Evolutionary conservation across 768 basidiomycete genomes (phyloP).

Genomic region (Lentinula detonsa): DNA sequence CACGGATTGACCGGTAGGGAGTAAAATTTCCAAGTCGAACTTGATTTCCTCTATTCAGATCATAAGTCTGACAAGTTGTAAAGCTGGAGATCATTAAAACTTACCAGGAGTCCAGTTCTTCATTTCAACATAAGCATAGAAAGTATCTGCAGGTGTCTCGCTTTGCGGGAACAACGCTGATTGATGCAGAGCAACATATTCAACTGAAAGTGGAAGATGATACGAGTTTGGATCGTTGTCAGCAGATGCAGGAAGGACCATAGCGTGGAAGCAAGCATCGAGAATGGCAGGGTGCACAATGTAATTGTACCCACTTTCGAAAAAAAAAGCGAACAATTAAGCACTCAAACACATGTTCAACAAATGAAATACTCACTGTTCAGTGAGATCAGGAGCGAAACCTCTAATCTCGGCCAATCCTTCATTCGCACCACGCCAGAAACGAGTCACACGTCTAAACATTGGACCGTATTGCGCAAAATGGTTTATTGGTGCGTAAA

Average conservation of each 20-base stretch:
- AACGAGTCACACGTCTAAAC: neutral
- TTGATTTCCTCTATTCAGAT: neutral
- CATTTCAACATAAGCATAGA: neutral
- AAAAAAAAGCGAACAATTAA: neutral
- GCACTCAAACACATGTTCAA: neutral
- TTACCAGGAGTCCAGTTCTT: slow-evolving; percentile 1
- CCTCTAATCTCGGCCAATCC: slow-evolving; percentile 1
- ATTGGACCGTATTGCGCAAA: neutral
- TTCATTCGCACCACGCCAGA: neutral
- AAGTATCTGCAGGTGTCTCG: neutral
- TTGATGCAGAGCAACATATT: slow-evolving; percentile 1
- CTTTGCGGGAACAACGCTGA: neutral
- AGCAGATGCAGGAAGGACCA: slow-evolving; percentile 15
- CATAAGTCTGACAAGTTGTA: neutral
- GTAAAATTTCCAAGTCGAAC: neutral
- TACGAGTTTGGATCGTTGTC: slow-evolving; percentile 15
- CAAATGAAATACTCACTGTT: neutral
- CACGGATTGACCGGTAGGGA: neutral
- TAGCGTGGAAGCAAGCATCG: slow-evolving; percentile 21
- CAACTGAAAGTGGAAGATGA: slow-evolving; percentile 16
- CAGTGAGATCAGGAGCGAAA: slow-evolving; percentile 1
- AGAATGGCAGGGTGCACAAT: slow-evolving; percentile 23
- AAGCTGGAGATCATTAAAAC: neutral
- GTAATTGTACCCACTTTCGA: slow-evolving; percentile 11
- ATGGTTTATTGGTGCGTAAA: slow-evolving; percentile 1